Conservation (phyloP, 2,329 filamentous ascomycete species). For the Pseudogymnoascus sp. region DNA sequence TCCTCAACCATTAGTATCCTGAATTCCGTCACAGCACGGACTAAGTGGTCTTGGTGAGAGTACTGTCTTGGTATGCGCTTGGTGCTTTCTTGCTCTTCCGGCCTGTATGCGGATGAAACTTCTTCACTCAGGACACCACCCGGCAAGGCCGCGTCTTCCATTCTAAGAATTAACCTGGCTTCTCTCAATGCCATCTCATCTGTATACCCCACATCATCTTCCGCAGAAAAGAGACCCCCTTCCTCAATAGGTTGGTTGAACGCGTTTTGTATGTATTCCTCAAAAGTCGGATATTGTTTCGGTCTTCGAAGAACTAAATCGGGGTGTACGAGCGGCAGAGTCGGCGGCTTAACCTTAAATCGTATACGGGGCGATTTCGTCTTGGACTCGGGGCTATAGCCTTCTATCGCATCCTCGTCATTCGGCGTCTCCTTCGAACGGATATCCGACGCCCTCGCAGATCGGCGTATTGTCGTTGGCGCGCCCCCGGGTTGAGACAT, state of each 20-base stretch:
- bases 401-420: conserved; percentile 16
- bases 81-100: conserved; percentile 64
- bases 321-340: conserved; percentile 54
- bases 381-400: conserved; percentile 23
- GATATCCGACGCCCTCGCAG: conserved; percentile 20
- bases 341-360: conserved; percentile 40
- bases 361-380: conserved; percentile 39
- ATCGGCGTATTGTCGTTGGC: conserved; percentile 19
- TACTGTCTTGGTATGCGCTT: conserved; percentile 62
- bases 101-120: conserved; percentile 65
- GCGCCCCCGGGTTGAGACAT: conserved; percentile 18
- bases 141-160: conserved; percentile 66
- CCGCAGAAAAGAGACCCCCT: conserved; percentile 46
- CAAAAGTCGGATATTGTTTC: conserved; percentile 48
- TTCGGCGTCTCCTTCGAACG: conserved; percentile 12
- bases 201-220: conserved; percentile 52
- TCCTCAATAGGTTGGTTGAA: conserved; percentile 48
- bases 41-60: conserved; percentile 79
- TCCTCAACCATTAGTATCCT: conserved; percentile 74
- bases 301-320: conserved; percentile 46
- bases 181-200: conserved; percentile 60
- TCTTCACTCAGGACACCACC: conserved; percentile 69
- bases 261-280: conserved; percentile 50
- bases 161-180: conserved; percentile 59
- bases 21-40: conserved; percentile 73